These are phyloP conservation scores for Myrica gale DNA, from an alignment of 306 rosid species.

Conservation along the genomic window DNA sequence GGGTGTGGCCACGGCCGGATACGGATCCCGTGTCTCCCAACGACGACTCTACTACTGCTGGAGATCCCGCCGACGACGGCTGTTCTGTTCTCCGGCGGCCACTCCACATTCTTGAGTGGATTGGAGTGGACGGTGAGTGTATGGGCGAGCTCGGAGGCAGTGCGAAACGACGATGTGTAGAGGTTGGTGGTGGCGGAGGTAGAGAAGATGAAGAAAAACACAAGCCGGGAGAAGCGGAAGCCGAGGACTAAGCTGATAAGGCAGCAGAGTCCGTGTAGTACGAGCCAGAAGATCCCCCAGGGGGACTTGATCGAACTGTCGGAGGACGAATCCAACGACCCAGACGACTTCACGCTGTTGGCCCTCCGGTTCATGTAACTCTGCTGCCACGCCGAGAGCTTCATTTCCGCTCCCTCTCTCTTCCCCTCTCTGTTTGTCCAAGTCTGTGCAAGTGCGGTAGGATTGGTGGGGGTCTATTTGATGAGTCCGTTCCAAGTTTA, in stretches of 20 bases:
- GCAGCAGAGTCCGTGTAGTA: constrained; percentile 89
- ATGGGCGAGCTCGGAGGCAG: constrained; percentile 44
- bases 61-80: constrained; percentile 23
- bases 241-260: constrained; percentile 88
- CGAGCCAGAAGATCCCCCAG: constrained; percentile 77
- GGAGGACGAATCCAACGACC: constrained; percentile 57
- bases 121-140: constrained; percentile 34
- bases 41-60: constrained; percentile 70
- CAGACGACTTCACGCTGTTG: constrained; percentile 74
- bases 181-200: constrained; percentile 55
- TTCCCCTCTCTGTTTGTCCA: constrained; percentile 5
- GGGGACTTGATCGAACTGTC: constrained; percentile 72
- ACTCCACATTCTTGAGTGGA: constrained; percentile 20
- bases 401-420: constrained; percentile 46
- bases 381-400: constrained; percentile 90
- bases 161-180: constrained; percentile 68
- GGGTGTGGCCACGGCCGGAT: constrained; percentile 99
- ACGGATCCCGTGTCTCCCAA: constrained; percentile 99
- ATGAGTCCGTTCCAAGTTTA: constrained; percentile 18
- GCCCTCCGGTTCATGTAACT: constrained; percentile 69
- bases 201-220: constrained; percentile 86
- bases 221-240: constrained; percentile 91
- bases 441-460: neutral
- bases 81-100: constrained; percentile 45
- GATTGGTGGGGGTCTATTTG: constrained; percentile 3